A percentile compares a stretch with the other conserved stretches of the same genome.
Conservation (phyloP, 331 rosid species). For the Malus hybrid region DNA sequence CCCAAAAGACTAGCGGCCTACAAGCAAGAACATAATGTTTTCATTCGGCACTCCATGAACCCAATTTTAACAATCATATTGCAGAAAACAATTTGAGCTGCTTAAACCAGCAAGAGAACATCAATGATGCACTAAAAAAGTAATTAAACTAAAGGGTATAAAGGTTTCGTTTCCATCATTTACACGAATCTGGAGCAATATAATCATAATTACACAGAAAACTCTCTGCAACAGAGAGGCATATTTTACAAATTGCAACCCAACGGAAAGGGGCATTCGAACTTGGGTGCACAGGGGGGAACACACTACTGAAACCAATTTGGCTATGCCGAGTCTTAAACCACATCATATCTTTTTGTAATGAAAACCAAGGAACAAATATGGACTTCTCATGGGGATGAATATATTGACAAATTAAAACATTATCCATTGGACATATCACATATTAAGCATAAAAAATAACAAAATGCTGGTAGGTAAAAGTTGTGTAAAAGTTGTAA, state of each 20-base stretch:
- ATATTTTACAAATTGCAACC: not conserved
- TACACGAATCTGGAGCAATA: not conserved
- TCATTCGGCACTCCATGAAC: not conserved
- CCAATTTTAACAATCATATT: not conserved
- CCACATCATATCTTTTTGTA: not conserved
- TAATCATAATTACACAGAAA: not conserved
- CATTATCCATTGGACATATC: not conserved
- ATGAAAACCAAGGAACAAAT: not conserved
- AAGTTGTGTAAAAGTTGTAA: not conserved
- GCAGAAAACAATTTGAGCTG: not conserved
- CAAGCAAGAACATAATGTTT: conserved; percentile 1
- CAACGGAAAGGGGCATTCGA: not conserved
- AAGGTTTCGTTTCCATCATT: too few relatives aligned
- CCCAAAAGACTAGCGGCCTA: conserved; percentile 81
- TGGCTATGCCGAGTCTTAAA: too few relatives aligned
- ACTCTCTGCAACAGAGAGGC: not conserved
- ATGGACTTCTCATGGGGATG: not conserved
- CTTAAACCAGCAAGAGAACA: too few relatives aligned
- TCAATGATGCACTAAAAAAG: too few relatives aligned
- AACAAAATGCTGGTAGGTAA: not conserved
- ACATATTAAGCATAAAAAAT: not conserved
- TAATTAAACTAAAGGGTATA: too few relatives aligned
- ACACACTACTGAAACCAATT: too few relatives aligned
- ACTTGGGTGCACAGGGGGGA: too few relatives aligned
- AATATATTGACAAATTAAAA: not conserved